Evolutionary conservation across 139 green algal genomes (phyloP).

Genomic region (Pedinophyceae sp.): DNA sequence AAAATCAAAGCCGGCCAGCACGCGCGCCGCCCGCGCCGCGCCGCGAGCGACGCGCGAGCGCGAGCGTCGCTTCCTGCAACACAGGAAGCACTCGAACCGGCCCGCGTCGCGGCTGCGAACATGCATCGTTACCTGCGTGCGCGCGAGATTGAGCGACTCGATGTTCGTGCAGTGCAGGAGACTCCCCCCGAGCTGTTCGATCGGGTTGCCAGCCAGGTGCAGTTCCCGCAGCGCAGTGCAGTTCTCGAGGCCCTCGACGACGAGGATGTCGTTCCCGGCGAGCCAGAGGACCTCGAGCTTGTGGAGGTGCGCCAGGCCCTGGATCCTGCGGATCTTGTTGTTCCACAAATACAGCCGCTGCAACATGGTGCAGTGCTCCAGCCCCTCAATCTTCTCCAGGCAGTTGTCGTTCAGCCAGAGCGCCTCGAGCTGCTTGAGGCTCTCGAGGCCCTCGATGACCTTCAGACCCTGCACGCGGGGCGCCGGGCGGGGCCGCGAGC

Average conservation of each 20-base stretch:
- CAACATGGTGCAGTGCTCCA: conserved; percentile 8
- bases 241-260: conserved; percentile 26
- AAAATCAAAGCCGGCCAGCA: too few relatives aligned
- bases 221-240: conserved; percentile 29
- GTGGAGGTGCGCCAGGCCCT: conserved; percentile 24
- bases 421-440: conserved; percentile 28
- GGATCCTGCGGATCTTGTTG: conserved; percentile 38
- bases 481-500: too few relatives aligned
- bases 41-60: too few relatives aligned
- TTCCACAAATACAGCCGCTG: conserved; percentile 44
- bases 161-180: conserved; percentile 24
- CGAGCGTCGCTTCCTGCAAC: too few relatives aligned
- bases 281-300: conserved; percentile 50
- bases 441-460: conserved; percentile 33
- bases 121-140: too few relatives aligned
- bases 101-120: too few relatives aligned
- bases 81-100: too few relatives aligned
- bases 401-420: conserved; percentile 50
- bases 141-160: conserved; percentile 44
- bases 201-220: conserved; percentile 34
- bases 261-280: conserved; percentile 46
- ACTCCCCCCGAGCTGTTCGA: conserved; percentile 22
- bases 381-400: conserved; percentile 24
- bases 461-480: conserved; percentile 22
- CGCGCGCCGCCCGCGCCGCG: too few relatives aligned